Percentiles rank a stretch among this genome's conserved stretches.
Conservation (phyloP, 2,329 filamentous ascomycete species). For the Monosporascus sp. region DNA sequence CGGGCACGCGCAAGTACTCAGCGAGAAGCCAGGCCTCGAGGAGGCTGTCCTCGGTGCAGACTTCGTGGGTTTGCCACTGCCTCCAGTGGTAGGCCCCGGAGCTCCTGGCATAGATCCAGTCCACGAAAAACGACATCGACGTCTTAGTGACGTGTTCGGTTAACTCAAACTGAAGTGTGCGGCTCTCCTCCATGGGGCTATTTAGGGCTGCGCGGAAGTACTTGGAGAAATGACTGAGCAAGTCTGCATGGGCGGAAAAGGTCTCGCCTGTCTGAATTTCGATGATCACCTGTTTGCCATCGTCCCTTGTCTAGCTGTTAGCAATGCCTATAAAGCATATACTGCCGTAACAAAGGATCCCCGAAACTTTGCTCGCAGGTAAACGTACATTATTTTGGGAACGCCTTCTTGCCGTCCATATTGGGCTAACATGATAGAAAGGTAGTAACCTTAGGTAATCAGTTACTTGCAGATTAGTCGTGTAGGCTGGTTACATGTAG, state of each 20-base stretch:
- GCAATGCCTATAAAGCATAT: neutral
- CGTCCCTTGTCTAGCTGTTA: neutral
- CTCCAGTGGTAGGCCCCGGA: neutral
- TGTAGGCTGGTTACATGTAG: no score
- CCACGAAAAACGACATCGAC: neutral
- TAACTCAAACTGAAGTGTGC: neutral
- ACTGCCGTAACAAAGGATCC: no score
- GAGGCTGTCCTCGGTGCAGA: neutral
- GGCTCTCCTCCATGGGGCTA: neutral
- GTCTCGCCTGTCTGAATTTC: neutral
- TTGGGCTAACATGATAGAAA: no score
- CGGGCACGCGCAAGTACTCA: neutral
- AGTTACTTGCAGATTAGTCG: no score
- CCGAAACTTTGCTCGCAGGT: no score
- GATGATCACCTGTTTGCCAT: neutral
- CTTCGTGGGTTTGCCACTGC: neutral
- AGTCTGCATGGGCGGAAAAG: neutral
- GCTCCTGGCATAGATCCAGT: neutral
- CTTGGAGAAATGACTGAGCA: constrained; percentile 1
- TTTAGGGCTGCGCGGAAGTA: constrained; percentile 1
- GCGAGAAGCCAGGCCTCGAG: neutral
- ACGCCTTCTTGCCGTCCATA: no score
- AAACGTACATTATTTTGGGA: no score
- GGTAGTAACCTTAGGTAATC: no score
- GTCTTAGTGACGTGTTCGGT: neutral